Percentiles rank a stretch among this genome's conserved stretches.
Evolutionary conservation across 495 filamentous ascomycete species (phyloP).

Genomic region (Neurospora hispaniola): DNA sequence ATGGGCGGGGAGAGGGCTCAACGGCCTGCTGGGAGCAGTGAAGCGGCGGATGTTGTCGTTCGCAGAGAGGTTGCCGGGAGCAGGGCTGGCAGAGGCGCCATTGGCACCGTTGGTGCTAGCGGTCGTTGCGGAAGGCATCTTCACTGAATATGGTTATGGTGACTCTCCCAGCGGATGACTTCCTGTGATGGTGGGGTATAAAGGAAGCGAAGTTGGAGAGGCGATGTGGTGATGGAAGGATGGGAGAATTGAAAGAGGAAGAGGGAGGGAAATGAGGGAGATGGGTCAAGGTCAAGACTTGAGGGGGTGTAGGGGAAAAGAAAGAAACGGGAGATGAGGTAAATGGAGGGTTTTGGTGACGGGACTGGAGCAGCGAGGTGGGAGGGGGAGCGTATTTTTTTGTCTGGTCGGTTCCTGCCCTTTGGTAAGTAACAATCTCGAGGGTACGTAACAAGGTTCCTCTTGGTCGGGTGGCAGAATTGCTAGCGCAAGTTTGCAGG

Average conservation of each 20-base stretch:
- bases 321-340: neutral
- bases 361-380: neutral
- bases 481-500: conserved; percentile 5
- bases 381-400: conserved; percentile 2
- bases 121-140: conserved; percentile 35
- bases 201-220: neutral
- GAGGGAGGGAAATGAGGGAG: conserved; percentile 5
- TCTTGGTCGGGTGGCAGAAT: neutral
- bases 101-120: conserved; percentile 29
- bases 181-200: conserved; percentile 3
- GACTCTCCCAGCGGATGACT: conserved; percentile 7
- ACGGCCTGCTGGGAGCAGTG: conserved; percentile 78
- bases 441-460: neutral
- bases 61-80: conserved; percentile 47
- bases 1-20: conserved; percentile 75
- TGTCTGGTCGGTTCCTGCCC: conserved; percentile 4
- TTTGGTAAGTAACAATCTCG: neutral
- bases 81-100: conserved; percentile 5
- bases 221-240: neutral
- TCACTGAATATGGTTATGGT: conserved; percentile 8
- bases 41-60: conserved; percentile 99
- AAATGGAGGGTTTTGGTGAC: neutral
- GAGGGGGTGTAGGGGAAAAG: conserved; percentile 5
- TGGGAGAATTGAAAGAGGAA: neutral
- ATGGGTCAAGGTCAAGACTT: conserved; percentile 11